Evolutionary conservation across 768 basidiomycete genomes (phyloP), one percentile per base, ranked within the genome.

Genomic region (Tubosaeta sp.): DNA sequence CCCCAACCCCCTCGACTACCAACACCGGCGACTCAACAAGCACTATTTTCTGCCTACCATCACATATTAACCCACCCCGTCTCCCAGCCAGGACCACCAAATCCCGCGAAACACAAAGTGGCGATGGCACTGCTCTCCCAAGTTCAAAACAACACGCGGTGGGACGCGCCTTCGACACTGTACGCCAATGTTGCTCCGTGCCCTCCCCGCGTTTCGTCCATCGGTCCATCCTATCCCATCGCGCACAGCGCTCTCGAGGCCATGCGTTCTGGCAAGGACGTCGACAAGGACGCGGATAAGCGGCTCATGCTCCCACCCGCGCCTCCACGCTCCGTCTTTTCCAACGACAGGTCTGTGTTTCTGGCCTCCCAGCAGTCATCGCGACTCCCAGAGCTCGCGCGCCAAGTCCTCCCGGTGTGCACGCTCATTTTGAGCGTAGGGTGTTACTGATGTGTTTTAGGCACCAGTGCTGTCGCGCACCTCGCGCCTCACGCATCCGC

Each of bases 61-160:
- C 83, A 90, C 57, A 84, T 89, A 53, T 76, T 89, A 44, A 88
- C 84, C 0, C 81, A 89, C 57, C 84, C 85, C 1, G 78, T 83
- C 0, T 71, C 81, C 0, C 63, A 76, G 46, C 70, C 74, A 0
- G 71, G 72, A 6, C 59, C 78, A 10, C 69, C 80, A 3, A 87
- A 81, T 47, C 81, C 83, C 27, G 69, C 81, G 5, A 78, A 85
- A 39, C 87, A 90, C 69, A 83, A 81, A 60, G 82, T 90, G n/a
- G 83, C 86, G 4, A 81, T 90, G 78, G 76, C 83, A 0, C 70
- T 90, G 9, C 74, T 90, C 31, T 64, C 73, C 0, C 78, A 84
- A 46, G 71, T 79, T 3, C 81, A 87, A 63, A 65, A 69, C 19
- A 69, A 71, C 21, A 71, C 84, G 10, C 78, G 86, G 4, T 89